Evolutionary conservation across 768 basidiomycete species (phyloP), one percentile per base, ranked within the genome.

Genomic region (Daedaleopsis nitida): DNA sequence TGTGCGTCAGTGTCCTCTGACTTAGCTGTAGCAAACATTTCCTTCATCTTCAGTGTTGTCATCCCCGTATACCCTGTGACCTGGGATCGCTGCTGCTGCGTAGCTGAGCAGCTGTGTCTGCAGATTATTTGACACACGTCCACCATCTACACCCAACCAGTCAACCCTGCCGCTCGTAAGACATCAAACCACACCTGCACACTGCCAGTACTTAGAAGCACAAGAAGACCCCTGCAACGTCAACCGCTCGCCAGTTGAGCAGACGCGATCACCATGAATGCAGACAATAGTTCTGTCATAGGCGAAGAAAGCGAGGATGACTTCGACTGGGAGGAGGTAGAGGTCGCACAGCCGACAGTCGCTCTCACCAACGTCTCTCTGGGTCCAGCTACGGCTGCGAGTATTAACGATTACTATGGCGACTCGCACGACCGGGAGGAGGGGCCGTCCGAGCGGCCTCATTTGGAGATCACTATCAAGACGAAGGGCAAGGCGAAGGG

Each of bases 261-360:
- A 32, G 7, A 3, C 27, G 27, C 23, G 24, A 13, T 5, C 24
- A 21, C n/a, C n/a, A 58, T 62, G 49, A 53, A 55, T 43, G 51
- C 50, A 5, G 66, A 70, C 48, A 65, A 62, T 42, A 58, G 48
- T 35, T 68, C 66, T 10, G 45, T 70, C 21, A 61, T 65, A 8
- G 68, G 61, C 1, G 72, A 74, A 34, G 72, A 72, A 54, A 79
- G 77, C 35, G 87, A 89, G 67, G 87, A 90, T 67, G 90, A 90
- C 44, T 79, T 84, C 62, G 90, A 92, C 70, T 91, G 89, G 90
- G 89, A 92, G 72, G 89, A 92, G 71, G 86, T 92, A 14, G 78
- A 81, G 43, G 83, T 91, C 3, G 81, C 83, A 34, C 78, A 72
- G 59, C 64, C 45, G 0, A 17, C 52, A 17, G 11, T 38, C 1